Base-by-base conservation (phyloP, 257 asterid species). In the Prunella vulgaris region DNA sequence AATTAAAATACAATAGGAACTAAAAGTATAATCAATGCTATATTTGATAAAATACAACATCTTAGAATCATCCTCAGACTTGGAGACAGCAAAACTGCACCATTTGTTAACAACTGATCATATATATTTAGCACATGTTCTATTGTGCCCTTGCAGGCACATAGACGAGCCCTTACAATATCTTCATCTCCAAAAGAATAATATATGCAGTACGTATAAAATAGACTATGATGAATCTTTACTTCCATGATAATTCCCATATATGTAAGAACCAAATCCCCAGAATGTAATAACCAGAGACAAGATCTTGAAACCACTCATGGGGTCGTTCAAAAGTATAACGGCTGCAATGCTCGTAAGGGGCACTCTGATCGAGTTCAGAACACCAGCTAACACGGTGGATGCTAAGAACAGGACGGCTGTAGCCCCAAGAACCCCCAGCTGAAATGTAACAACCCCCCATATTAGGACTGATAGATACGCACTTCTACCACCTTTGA, bases 231-330 rank as follows among this genome's bases (percentile, higher is more conserved):
- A 35, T 1, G 80, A 70, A 57, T 82, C 79, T 70, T 81, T 78
- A 27, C 38, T 78, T 33, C 35, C 68, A 7, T 81, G 73, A 52
- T 81, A 86, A 69, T 78, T 89, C 60, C 96, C 96, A 71, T 89
- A 89, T 12, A 92, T 81, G 51, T 88, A 93, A 53, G 85, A 87
- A 49, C 82, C 89, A 72, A 93, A 93, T 57, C 98, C 98, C 98
- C 98, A 93, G 54, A 90, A 90, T 56, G 97, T 87, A 56, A 90
- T 77, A 6, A 83, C 18, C 78, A 93, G 20, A 28, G 97, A 88
- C 18, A 90, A 46, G 53, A 90, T 93, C 95, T 93, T 90, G 87
- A 93, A 88, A 52, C 98, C 96, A 18, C 96, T 93, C 98, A 90
- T 90, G 2, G 97, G 96, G 38, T 90, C 98, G 2, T 82, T 66